Percentiles rank a stretch among this genome's conserved stretches.
Evolutionary conservation across 148 eudicot genomes (phyloP).

Genomic region (Chenopodium album): DNA sequence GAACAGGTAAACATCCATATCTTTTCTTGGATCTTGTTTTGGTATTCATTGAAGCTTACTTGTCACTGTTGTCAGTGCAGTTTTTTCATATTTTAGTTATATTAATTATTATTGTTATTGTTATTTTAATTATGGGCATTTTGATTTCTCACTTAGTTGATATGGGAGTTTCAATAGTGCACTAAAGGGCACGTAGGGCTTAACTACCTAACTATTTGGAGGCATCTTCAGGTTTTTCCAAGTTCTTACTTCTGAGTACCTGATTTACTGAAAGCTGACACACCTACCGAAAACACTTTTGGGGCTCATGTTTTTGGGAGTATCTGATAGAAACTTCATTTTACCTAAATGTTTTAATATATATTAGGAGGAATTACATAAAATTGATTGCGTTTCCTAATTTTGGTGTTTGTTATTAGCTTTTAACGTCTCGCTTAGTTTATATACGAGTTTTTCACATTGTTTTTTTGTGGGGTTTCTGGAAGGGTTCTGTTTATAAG

Average conservation of each 20-base stretch:
- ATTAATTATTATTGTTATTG: too few relatives aligned
- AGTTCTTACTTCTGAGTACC: background rate
- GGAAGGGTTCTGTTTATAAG: background rate
- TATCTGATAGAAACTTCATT: background rate
- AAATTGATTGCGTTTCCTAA: background rate
- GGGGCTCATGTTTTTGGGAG: background rate
- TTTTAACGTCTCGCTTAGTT: background rate
- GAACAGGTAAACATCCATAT: constrained; percentile 59
- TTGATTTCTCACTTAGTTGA: background rate
- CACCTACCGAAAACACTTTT: background rate
- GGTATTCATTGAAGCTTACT: background rate
- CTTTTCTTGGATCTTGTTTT: background rate
- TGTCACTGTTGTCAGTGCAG: background rate
- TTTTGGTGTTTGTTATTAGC: background rate
- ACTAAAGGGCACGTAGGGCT: background rate
- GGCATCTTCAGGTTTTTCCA: background rate
- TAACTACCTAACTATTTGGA: background rate
- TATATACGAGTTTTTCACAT: background rate
- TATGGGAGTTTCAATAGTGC: background rate
- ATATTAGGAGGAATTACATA: background rate
- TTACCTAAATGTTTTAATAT: background rate
- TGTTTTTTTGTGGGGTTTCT: background rate
- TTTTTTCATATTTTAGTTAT: background rate
- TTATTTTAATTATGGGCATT: too few relatives aligned
- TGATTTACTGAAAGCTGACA: background rate